Base-by-base conservation (phyloP, 176 grass and related monocot species). In the Coix lacrymajobi region DNA sequence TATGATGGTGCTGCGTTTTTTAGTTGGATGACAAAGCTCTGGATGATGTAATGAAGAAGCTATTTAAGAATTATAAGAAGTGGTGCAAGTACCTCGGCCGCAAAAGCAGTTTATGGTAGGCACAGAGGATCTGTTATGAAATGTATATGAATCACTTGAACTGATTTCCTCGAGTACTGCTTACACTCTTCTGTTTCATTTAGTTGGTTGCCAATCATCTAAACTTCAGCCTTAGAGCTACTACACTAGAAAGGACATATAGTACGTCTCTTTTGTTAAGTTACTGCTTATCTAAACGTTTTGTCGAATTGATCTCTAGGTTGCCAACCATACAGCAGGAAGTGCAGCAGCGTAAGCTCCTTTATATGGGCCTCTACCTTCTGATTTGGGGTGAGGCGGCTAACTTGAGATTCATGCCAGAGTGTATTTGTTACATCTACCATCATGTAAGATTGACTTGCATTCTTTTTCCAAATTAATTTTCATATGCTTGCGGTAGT, bases 381-480 rank as follows among this genome's bases (percentile, higher is more conserved):
- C 78, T 99, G 63, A 93, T 99, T 80, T 99, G 96, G 96, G 93
- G 96, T 33, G 96, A 99, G 85, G 96, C 93, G 10, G 96, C 96
- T 79, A 99, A 99, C 62, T 90, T 99, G 82, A 95, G 96, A 79
- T 99, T 99, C 83, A 96, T 99, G 93, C 96, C 96, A 51, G 93
- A 99, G 63, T 99, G 96, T 81, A 89, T 96, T 44, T 93, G 93
- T 66, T 99, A 98, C 85, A 98, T 98, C 81, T 98, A 96, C 84
- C 96, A 98, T 89, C 96, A 99, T 91, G 96, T 98, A 96, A 86
- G 91, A 48, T 76, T 56, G 76, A 61, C 66, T 84, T 81, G 7
- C 76, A 56, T 72, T 81, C 44, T 34, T 38, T 70, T 14, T 66
- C 51, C 78, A 60, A n/a, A 52, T 58, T 28, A 26, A 44, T 28